Conservation (phyloP, 106 monocot species). For the Cymbidium sinense region DNA sequence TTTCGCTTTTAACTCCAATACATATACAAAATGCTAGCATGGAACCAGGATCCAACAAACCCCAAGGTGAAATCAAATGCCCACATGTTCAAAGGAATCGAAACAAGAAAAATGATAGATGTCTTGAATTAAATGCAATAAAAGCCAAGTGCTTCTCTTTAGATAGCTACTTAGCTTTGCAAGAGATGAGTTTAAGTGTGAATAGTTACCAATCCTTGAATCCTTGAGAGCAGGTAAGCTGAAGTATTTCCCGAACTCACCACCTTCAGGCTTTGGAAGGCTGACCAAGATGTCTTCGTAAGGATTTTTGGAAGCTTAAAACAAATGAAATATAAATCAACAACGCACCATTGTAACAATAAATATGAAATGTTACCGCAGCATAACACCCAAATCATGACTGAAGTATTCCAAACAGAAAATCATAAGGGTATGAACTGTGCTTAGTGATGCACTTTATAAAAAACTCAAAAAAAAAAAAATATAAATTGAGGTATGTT, state of each 20-base stretch:
- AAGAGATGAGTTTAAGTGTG: neutral
- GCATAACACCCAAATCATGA: neutral
- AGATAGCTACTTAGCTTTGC: neutral
- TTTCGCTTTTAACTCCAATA: neutral
- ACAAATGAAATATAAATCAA: constrained; percentile 4
- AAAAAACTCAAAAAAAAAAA: neutral
- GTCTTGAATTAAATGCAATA: neutral
- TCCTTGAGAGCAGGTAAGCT: constrained; percentile 64
- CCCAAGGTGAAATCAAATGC: neutral
- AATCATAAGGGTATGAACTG: neutral
- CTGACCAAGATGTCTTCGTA: constrained; percentile 43
- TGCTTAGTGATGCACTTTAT: neutral
- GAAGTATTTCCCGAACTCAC: constrained; percentile 63
- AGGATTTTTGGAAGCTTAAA: constrained; percentile 25
- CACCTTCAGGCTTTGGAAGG: constrained; percentile 55
- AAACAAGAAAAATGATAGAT: neutral
- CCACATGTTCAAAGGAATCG: neutral
- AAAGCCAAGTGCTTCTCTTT: neutral
- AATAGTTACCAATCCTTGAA: constrained; percentile 49
- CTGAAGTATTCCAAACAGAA: neutral
- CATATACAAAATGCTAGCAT: neutral
- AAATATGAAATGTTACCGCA: neutral
- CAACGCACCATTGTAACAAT: neutral
- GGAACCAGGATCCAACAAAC: neutral
- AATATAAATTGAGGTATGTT: neutral